phyloP scores from a whole-genome alignment of 2,329 filamentous ascomycete species.

The Xylaria sp. region DNA sequence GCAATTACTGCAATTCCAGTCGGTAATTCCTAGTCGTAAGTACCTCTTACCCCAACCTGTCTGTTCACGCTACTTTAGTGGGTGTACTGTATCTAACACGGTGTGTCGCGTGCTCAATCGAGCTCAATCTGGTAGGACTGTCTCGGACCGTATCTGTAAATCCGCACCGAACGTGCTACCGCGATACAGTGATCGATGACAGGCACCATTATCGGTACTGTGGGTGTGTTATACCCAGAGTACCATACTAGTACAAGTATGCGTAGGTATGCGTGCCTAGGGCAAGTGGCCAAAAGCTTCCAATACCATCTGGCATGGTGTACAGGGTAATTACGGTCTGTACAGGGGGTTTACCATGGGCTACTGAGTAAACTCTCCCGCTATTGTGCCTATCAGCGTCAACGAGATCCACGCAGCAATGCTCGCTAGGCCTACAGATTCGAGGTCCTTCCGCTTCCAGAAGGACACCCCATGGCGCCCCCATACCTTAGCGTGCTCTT shows the following conservation, averaged over 20 bases:
- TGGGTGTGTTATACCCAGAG: background rate
- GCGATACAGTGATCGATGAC: background rate
- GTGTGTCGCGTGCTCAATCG: background rate
- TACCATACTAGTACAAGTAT: background rate
- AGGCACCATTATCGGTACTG: background rate
- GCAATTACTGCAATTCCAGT: background rate
- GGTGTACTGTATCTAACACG: background rate
- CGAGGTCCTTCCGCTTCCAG: conserved; percentile 50
- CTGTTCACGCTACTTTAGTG: background rate
- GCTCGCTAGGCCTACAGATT: conserved; percentile 37
- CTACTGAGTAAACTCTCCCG: conserved; percentile 15
- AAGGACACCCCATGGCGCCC: conserved; percentile 42
- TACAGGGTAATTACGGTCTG: conserved; percentile 8
- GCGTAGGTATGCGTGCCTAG: too few relatives aligned
- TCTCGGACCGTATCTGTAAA: background rate
- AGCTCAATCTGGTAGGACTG: background rate
- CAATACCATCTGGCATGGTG: background rate
- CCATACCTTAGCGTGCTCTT: conserved; percentile 42
- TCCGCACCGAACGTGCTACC: background rate
- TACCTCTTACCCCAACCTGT: conserved; percentile 2
- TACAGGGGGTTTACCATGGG: conserved; percentile 7
- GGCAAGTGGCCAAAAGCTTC: background rate
- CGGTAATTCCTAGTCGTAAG: too few relatives aligned
- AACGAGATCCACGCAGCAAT: conserved; percentile 16
- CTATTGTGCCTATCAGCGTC: conserved; percentile 25